Conservation (phyloP, 805 yeast species). For the Scheffersomyces stipitis region DNA sequence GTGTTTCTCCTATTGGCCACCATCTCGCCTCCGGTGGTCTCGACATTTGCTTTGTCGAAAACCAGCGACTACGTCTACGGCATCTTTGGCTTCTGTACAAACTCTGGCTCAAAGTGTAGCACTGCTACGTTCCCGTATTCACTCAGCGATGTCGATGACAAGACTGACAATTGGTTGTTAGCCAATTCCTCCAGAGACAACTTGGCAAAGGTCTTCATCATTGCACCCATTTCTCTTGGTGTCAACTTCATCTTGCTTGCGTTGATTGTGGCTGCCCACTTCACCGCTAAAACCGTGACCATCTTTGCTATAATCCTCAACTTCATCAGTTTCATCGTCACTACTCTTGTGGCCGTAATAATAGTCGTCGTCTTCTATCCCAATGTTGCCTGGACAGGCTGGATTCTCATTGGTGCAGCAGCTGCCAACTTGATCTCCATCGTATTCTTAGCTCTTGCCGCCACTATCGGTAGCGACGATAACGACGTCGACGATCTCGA, state of each 20-base stretch:
- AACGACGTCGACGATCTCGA: slow-evolving; percentile 16
- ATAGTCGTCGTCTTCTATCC: slow-evolving; percentile 63
- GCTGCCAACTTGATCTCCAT: slow-evolving; percentile 52
- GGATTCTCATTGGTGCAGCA: slow-evolving; percentile 70
- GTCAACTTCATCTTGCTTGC: slow-evolving; percentile 45
- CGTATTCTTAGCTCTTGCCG: slow-evolving; percentile 44
- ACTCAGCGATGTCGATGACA: slow-evolving; percentile 28
- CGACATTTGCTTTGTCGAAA: slow-evolving; percentile 48
- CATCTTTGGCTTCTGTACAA: slow-evolving; percentile 62
- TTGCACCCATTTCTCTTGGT: slow-evolving; percentile 68
- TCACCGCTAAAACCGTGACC: slow-evolving; percentile 18
- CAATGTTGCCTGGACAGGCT: slow-evolving; percentile 65
- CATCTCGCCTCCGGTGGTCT: slow-evolving; percentile 60
- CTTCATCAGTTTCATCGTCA: slow-evolving; percentile 50
- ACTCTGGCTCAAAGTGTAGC: slow-evolving; percentile 35
- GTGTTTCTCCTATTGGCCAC: slow-evolving; percentile 64
- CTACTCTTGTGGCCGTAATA: slow-evolving; percentile 56
- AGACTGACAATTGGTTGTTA: slow-evolving; percentile 49
- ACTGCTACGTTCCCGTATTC: slow-evolving; percentile 46
- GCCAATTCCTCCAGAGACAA: slow-evolving; percentile 44
- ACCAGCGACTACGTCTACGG: slow-evolving; percentile 54
- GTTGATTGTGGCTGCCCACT: slow-evolving; percentile 24
- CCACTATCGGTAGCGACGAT: slow-evolving; percentile 16
- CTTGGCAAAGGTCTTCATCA: slow-evolving; percentile 54
- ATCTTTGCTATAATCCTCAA: slow-evolving; percentile 46